Evolutionary conservation across 2,329 filamentous ascomycete species (phyloP).

Genomic region (Scytalidium lignicola): DNA sequence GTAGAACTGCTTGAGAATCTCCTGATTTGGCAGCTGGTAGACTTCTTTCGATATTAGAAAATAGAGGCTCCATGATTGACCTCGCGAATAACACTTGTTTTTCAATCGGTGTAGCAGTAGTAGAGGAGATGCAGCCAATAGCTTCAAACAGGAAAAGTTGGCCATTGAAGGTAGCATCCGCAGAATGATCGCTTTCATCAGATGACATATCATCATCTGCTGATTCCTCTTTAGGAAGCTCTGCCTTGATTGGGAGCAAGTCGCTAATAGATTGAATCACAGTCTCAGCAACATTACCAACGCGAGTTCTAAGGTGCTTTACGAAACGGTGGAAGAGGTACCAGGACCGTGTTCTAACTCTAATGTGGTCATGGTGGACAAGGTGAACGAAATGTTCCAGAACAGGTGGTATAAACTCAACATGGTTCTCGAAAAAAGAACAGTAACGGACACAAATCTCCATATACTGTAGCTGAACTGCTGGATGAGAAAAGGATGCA

Average conservation of each 20-base stretch:
- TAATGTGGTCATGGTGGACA: slow-evolving; percentile 81
- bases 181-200: slow-evolving; percentile 82
- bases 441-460: slow-evolving; percentile 95
- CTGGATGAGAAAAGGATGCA: slow-evolving; percentile 79
- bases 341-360: slow-evolving; percentile 89
- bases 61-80: slow-evolving; percentile 84
- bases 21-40: slow-evolving; percentile 71
- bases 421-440: slow-evolving; percentile 83
- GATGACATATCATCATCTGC: slow-evolving; percentile 92
- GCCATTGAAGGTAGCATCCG: slow-evolving; percentile 85
- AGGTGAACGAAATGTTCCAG: slow-evolving; percentile 88
- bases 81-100: slow-evolving; percentile 85
- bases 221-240: slow-evolving; percentile 70
- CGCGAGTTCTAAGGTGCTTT: slow-evolving; percentile 76
- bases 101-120: slow-evolving; percentile 67
- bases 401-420: slow-evolving; percentile 75
- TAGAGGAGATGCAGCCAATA: slow-evolving; percentile 87
- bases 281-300: slow-evolving; percentile 85
- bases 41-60: slow-evolving; percentile 80
- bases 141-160: slow-evolving; percentile 94
- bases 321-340: slow-evolving; percentile 93
- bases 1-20: slow-evolving; percentile 75
- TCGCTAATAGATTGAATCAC: slow-evolving; percentile 88
- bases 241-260: slow-evolving; percentile 83
- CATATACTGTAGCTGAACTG: slow-evolving; percentile 95